phyloP scores from a whole-genome alignment of 306 rosid genomes.

The Acacia confusa region DNA sequence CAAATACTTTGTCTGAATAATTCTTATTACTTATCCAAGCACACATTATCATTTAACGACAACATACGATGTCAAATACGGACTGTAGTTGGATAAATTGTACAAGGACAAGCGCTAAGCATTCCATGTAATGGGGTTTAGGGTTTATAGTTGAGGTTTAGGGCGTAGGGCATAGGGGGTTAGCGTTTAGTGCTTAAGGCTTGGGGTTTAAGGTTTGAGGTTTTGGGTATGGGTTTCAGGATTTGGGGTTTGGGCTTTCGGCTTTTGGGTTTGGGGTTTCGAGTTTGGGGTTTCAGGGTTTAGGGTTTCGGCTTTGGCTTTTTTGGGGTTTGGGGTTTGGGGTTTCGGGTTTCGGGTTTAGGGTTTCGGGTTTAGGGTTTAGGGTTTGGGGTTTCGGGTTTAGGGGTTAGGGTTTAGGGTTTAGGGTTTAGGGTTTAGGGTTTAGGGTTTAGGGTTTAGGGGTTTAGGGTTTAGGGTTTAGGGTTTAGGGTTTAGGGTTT shows the following conservation, averaged over 20 bases:
- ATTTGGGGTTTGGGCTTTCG: background rate
- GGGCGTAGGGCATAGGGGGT: background rate
- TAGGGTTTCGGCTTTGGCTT: background rate
- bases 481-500: slow-evolving; percentile 35
- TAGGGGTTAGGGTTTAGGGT: slow-evolving; percentile 16
- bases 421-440: slow-evolving; percentile 30
- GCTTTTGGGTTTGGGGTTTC: background rate
- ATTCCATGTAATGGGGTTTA: background rate
- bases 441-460: slow-evolving; percentile 32
- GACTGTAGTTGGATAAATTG: background rate
- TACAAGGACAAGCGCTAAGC: background rate
- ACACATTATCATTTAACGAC: background rate
- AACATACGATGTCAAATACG: background rate
- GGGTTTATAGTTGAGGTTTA: background rate
- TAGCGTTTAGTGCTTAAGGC: background rate
- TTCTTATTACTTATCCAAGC: too few relatives aligned
- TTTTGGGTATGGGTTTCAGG: background rate
- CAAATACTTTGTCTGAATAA: too few relatives aligned
- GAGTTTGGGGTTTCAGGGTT: background rate
- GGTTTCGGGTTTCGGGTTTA: background rate
- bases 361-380: background rate
- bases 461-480: slow-evolving; percentile 30
- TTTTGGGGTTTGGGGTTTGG: background rate
- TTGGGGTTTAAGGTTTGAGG: background rate
- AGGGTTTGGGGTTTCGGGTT: slow-evolving; percentile 28